Base-by-base conservation (phyloP, 208 protist genomes). In the Crithidia expoeki region DNA sequence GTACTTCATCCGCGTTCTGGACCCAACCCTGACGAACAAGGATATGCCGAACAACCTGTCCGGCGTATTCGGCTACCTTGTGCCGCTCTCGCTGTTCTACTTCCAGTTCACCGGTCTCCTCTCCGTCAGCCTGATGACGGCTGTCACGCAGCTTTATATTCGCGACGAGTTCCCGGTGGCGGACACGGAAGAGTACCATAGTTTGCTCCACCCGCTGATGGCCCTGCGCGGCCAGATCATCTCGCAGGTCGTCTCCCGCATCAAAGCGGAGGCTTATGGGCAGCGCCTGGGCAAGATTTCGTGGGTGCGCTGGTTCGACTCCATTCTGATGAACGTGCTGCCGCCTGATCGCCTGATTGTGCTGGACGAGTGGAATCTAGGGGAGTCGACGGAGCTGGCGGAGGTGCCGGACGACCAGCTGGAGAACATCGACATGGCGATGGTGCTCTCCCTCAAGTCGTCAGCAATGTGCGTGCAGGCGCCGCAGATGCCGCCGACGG, bases 261-360 rank as follows among this genome's bases (percentile, higher is more conserved):
- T 96, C 47, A 67, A 74, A 25, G 62, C 72, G 25, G 64, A 80
- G 19, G 63, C 58, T 51, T 74, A 84, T 52, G 59, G 70, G 21
- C 65, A 75, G 38, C 76, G 74, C 16, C 40, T 89, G 2, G 79
- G 84, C 57, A 78, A 75, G 50, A 67, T 96, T 14, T 91, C 84
- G 60, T 96, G 88, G 88, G 85, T 94, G 46, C 88, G 91, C 16
- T 96, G 91, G 89, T 94, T 85, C 64, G 58, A 85, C 52, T 78
- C 77, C 25, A 79, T 93, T 47, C 77, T 93, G 44, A 59, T 83
- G 50, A 69, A 47, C 30, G 74, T 79, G 47, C 56, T 77, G 72
- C 72, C 72, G n/a, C 72, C 72, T 14, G 72, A 77, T 50, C 72
- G 64, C 40, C 66, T 83, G 47, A 94, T 94, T 63, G 76, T 79